Evolutionary conservation across 1,284 basidiomycete species (phyloP).

Genomic region (Tilletia caries): DNA sequence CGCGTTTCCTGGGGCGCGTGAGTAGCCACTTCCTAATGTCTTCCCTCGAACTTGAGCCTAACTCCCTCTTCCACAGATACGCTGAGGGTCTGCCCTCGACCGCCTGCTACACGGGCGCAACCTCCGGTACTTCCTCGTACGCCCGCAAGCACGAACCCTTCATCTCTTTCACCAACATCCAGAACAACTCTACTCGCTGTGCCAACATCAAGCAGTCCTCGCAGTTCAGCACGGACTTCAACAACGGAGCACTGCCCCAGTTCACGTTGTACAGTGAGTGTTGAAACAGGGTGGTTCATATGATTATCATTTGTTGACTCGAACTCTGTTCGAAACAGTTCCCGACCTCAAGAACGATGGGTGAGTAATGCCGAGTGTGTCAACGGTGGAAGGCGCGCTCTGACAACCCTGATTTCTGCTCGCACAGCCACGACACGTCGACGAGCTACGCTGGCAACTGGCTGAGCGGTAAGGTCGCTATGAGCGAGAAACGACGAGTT

Average conservation of each 20-base stretch:
- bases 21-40: not conserved
- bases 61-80: slow-evolving; percentile 18
- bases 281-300: not conserved
- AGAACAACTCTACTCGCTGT: not conserved
- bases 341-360: slow-evolving; percentile 13
- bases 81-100: slow-evolving; percentile 12
- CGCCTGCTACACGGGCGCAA: slow-evolving; percentile 13
- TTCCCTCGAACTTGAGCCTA: not conserved
- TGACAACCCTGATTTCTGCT: slow-evolving; percentile 3
- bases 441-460: slow-evolving; percentile 16
- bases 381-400: not conserved
- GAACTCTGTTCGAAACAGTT: not conserved
- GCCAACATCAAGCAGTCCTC: slow-evolving; percentile 14
- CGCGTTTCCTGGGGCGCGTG: slow-evolving; percentile 16
- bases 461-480: not conserved
- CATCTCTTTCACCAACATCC: slow-evolving; percentile 19
- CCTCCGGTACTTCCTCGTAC: slow-evolving; percentile 9
- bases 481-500: not conserved
- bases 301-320: not conserved
- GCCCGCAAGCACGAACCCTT: slow-evolving; percentile 19
- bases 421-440: slow-evolving; percentile 15
- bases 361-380: no score
- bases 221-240: slow-evolving; percentile 14
- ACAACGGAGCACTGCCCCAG: slow-evolving; percentile 14
- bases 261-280: slow-evolving; percentile 14